Conservation (phyloP, 2,329 filamentous ascomycete species). For the Claviceps sp. region DNA sequence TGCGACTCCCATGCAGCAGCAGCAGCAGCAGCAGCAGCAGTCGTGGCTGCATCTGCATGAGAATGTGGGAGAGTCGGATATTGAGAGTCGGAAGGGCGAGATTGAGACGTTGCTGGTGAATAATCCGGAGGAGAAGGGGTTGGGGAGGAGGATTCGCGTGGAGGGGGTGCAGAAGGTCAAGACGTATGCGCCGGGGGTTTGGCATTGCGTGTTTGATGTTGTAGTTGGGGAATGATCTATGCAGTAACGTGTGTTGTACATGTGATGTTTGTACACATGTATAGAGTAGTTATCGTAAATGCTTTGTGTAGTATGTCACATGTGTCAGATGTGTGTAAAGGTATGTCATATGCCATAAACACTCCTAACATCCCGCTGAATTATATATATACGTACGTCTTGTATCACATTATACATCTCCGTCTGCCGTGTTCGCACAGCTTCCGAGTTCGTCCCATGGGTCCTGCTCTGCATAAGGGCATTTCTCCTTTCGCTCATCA, state of each 20-base stretch:
- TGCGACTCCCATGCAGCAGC: constrained; percentile 16
- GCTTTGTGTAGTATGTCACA: neutral
- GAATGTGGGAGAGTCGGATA: constrained; percentile 44
- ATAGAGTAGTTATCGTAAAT: neutral
- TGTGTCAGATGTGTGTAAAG: neutral
- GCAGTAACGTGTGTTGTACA: neutral
- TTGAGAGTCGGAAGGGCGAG: constrained; percentile 30
- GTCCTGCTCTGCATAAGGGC: no score
- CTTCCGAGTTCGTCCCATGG: no score
- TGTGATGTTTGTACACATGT: neutral
- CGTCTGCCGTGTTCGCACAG: no score
- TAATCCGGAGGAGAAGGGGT: constrained; percentile 16
- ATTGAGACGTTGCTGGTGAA: constrained; percentile 33
- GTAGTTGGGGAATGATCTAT: constrained; percentile 26
- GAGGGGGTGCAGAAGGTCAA: constrained; percentile 53
- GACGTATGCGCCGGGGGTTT: constrained; percentile 55
- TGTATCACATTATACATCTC: no score
- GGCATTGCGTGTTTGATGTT: constrained; percentile 58
- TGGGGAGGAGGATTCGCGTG: constrained; percentile 20
- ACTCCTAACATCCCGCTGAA: no score
- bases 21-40: constrained; percentile 14
- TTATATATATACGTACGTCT: no score
- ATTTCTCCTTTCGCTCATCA: no score
- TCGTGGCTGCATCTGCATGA: constrained; percentile 54
- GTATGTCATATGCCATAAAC: no score